Base-by-base conservation (phyloP, 768 basidiomycete genomes). In the Neoboletus magnificus region DNA sequence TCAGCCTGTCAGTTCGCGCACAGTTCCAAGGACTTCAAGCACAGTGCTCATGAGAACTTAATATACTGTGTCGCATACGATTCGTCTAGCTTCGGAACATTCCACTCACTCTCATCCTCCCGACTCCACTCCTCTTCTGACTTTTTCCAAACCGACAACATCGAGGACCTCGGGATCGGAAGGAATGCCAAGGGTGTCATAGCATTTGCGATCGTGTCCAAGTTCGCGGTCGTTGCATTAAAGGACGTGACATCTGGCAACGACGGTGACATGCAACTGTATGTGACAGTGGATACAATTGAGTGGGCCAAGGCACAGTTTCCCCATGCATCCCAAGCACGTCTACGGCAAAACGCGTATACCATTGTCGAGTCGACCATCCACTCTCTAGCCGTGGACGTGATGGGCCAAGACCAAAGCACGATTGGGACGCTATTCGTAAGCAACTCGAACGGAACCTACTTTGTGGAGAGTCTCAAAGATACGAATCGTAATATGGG, bases 371-470 rank as follows among this genome's bases (percentile, higher is more conserved):
- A 98, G 72, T 89, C 87, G 4, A 95, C 93, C 10, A 86, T 87
- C 0, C 93, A 98, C 68, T 98, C 95, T 8, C 80, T 99, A 25
- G 92, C 89, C 5, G 91, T 99, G 37, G 97, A 99, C 66, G 95
- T 98, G 44, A 83, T 96, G 48, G 79, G 91, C 10, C 83, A 86
- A 53, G 82, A 87, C 59, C 71, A 75, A 47, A 74, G 74, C 52
- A 70, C 76, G 11, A 82, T 95, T 41, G 97, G 97, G 2, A 98
- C 96, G 2, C 75, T 99, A 15, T 99, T 98, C 76, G 88, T 96
- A 52, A 91, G 88, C 73, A 97, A 98, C 71, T 92, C 90, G 36
- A 95, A 98, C 63, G 97, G 97, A 4, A 97, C 94, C 15, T 95
- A 84, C 72, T 99, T 98, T 69, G 89, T 93, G 11, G 82, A 95